A percentile compares a stretch with the other conserved stretches of the same genome.
Evolutionary conservation across 2,329 filamentous ascomycete species (phyloP).

Genomic region (Exophiala viscosa): DNA sequence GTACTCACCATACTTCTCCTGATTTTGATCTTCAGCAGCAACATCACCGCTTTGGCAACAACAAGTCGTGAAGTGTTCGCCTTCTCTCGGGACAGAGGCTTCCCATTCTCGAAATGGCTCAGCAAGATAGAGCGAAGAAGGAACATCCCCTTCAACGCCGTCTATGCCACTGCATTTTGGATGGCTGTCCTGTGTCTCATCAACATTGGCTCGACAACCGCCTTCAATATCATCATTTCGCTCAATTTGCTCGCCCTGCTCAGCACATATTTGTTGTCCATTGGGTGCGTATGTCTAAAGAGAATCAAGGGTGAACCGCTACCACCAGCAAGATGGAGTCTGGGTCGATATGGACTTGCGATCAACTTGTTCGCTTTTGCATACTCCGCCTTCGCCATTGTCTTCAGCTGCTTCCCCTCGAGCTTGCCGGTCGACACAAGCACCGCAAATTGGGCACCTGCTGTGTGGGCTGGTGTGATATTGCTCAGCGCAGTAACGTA

Average conservation of each 20-base stretch:
- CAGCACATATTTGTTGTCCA: constrained; percentile 45
- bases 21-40: constrained; percentile 16
- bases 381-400: constrained; percentile 32
- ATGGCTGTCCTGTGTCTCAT: constrained; percentile 48
- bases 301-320: constrained; percentile 41
- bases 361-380: constrained; percentile 34
- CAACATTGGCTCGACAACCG: constrained; percentile 49
- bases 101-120: constrained; percentile 42
- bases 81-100: constrained; percentile 44
- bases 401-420: constrained; percentile 34
- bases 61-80: constrained; percentile 20
- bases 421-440: constrained; percentile 17
- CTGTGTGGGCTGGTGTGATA: constrained; percentile 19
- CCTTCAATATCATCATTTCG: constrained; percentile 44
- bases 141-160: constrained; percentile 45
- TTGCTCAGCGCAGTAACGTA: constrained; percentile 16
- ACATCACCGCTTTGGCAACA: constrained; percentile 22
- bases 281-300: constrained; percentile 46
- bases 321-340: constrained; percentile 43
- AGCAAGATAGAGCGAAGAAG: constrained; percentile 18
- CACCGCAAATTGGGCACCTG: constrained; percentile 21
- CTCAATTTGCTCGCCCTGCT: constrained; percentile 41
- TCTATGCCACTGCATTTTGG: constrained; percentile 44
- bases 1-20: constrained; percentile 12
- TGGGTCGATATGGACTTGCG: constrained; percentile 44